Conservation (phyloP, 768 basidiomycete species). For the Pisolithus microcarpus region DNA sequence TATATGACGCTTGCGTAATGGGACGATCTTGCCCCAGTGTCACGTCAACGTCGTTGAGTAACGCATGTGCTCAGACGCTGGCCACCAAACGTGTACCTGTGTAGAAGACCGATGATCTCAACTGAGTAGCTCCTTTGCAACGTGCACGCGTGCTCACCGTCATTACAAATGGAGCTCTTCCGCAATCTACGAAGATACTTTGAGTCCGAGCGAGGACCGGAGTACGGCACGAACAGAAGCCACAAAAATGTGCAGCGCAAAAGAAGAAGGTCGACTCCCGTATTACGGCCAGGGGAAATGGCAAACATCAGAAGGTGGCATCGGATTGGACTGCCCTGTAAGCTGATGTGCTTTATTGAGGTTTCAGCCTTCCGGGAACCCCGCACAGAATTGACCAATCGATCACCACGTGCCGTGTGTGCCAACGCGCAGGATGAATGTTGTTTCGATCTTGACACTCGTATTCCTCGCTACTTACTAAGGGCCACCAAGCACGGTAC, state of each 20-base stretch:
- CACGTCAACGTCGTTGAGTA: too few species aligned
- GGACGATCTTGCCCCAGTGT: neutral
- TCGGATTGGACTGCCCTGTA: neutral
- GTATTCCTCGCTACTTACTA: too few species aligned
- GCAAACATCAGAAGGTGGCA: neutral
- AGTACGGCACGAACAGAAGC: neutral
- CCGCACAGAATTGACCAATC: neutral
- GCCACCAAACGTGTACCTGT: neutral
- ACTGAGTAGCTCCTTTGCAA: neutral
- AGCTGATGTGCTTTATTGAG: neutral
- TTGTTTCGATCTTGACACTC: too few species aligned
- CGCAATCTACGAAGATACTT: neutral
- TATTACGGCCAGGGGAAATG: neutral
- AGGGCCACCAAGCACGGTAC: too few species aligned
- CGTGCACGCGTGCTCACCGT: too few species aligned
- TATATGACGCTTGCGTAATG: neutral
- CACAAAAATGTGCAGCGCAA: neutral
- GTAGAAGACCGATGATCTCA: neutral
- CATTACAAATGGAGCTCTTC: neutral
- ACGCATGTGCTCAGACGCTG: neutral
- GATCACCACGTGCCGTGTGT: neutral
- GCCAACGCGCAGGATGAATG: too few species aligned
- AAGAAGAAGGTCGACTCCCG: neutral
- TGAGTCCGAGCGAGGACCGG: neutral
- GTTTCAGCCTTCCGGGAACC: neutral